Evolutionary conservation across 495 filamentous ascomycete genomes (phyloP).

Genomic region (Annulohypoxylon nitens): DNA sequence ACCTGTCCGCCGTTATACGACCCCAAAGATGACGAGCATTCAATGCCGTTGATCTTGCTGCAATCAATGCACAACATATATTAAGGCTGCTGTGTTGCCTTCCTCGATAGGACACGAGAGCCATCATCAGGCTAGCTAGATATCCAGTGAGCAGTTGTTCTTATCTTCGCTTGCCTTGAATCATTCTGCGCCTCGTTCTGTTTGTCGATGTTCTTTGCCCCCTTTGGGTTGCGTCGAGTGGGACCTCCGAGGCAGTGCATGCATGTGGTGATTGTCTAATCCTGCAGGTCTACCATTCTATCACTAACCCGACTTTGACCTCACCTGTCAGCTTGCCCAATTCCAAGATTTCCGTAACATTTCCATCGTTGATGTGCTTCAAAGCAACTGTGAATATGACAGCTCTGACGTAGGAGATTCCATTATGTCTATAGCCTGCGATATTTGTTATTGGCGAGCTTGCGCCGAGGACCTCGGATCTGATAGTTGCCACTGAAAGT

Average conservation of each 20-base stretch:
- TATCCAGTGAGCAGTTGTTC: background rate
- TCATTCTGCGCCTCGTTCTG: slow-evolving; percentile 10
- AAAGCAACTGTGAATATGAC: background rate
- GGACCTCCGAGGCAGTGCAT: slow-evolving; percentile 43
- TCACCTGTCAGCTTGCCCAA: slow-evolving; percentile 13
- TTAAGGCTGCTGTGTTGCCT: slow-evolving; percentile 27
- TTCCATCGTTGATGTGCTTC: background rate
- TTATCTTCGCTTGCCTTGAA: slow-evolving; percentile 12
- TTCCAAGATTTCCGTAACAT: slow-evolving; percentile 15
- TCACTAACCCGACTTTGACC: slow-evolving; percentile 14
- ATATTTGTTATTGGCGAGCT: background rate
- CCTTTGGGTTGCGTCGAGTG: slow-evolving; percentile 27
- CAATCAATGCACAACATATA: slow-evolving; percentile 31
- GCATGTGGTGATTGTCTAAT: slow-evolving; percentile 32
- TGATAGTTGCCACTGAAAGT: background rate
- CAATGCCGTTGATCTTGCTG: slow-evolving; percentile 5
- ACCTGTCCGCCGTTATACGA: slow-evolving; percentile 1
- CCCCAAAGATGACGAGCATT: slow-evolving; percentile 7
- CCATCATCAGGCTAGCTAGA: background rate
- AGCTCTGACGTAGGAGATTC: background rate
- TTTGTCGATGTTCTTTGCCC: slow-evolving; percentile 2
- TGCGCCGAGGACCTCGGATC: slow-evolving; percentile 19
- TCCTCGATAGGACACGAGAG: slow-evolving; percentile 18
- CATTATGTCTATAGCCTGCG: slow-evolving; percentile 10
- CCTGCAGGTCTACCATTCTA: slow-evolving; percentile 17